Percentiles rank a stretch among this genome's conserved stretches.
Conservation (phyloP, 805 yeast species). For the Diddensiella caesifluorescens region DNA sequence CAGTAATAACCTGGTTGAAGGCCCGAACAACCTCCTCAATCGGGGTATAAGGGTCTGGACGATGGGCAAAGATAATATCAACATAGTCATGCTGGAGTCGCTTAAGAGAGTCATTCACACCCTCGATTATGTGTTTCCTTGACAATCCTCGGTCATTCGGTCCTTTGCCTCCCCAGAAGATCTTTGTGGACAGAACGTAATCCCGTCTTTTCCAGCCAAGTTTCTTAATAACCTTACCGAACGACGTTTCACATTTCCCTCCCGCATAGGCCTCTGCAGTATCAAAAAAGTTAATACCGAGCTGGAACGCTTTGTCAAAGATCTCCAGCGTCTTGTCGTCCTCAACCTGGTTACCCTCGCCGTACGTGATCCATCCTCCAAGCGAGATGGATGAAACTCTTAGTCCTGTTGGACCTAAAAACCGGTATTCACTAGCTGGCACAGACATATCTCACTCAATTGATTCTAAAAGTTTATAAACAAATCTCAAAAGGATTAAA, state of each 20-base stretch:
- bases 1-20: conserved; percentile 29
- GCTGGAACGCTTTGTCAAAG: conserved; percentile 29
- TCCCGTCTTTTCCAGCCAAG: conserved; percentile 30
- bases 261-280: conserved; percentile 31
- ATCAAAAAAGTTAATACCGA: conserved; percentile 32
- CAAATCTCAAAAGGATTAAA: no score
- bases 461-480: no score
- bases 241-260: conserved; percentile 28
- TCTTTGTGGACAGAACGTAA: conserved; percentile 31
- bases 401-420: conserved; percentile 31
- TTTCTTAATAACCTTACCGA: conserved; percentile 29
- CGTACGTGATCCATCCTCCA: conserved; percentile 33
- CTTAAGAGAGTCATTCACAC: conserved; percentile 27
- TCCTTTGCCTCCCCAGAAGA: conserved; percentile 29
- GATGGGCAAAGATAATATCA: conserved; percentile 32
- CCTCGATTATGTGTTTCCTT: conserved; percentile 31
- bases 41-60: conserved; percentile 29
- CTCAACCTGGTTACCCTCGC: conserved; percentile 24
- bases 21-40: conserved; percentile 33
- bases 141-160: conserved; percentile 30
- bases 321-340: conserved; percentile 26
- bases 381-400: conserved; percentile 31
- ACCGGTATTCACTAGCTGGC: conserved; percentile 26
- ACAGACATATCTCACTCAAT: conserved; percentile 11
- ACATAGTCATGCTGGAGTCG: conserved; percentile 32